Conservation (phyloP, 176 grass and related monocot genomes). For the Rhipidocladum racemiflorum region DNA sequence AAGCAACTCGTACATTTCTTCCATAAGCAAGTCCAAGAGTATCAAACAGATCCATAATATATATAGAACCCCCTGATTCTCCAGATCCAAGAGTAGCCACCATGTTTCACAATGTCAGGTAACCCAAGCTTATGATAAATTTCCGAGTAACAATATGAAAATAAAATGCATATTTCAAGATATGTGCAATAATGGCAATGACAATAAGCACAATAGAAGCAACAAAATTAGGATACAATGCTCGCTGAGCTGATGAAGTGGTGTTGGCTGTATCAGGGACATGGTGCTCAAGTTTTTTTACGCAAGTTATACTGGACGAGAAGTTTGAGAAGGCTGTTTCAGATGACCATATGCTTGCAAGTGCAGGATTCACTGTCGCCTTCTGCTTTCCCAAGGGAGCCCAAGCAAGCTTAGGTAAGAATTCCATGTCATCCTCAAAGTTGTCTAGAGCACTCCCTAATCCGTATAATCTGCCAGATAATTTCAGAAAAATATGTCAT, state of each 20-base stretch:
- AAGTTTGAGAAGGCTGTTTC: conserved; percentile 26
- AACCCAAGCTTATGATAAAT: conserved; percentile 30
- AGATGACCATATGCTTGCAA: conserved; percentile 46
- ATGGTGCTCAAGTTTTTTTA: conserved; percentile 38
- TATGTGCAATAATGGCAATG: neutral
- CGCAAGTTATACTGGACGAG: conserved; percentile 50
- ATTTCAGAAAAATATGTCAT: conserved; percentile 20
- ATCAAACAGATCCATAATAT: conserved; percentile 52
- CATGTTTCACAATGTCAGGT: conserved; percentile 65
- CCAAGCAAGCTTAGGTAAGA: conserved; percentile 46
- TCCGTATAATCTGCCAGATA: conserved; percentile 43
- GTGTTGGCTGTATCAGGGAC: conserved; percentile 16
- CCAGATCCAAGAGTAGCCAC: conserved; percentile 63
- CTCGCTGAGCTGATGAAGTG: conserved; percentile 35
- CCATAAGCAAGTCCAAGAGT: conserved; percentile 14
- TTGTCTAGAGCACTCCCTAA: conserved; percentile 20
- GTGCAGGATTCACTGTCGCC: conserved; percentile 16
- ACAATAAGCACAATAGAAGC: conserved; percentile 12
- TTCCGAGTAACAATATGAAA: conserved; percentile 8
- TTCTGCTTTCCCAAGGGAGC: conserved; percentile 27
- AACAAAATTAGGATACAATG: conserved; percentile 60
- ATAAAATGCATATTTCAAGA: conserved; percentile 11
- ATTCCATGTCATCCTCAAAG: conserved; percentile 36
- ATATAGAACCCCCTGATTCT: conserved; percentile 46
- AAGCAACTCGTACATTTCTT: conserved; percentile 30